Percentiles rank a stretch among this genome's conserved stretches.
phyloP scores from a whole-genome alignment of 768 basidiomycete genomes.

The Podaxis carcinomalis region DNA sequence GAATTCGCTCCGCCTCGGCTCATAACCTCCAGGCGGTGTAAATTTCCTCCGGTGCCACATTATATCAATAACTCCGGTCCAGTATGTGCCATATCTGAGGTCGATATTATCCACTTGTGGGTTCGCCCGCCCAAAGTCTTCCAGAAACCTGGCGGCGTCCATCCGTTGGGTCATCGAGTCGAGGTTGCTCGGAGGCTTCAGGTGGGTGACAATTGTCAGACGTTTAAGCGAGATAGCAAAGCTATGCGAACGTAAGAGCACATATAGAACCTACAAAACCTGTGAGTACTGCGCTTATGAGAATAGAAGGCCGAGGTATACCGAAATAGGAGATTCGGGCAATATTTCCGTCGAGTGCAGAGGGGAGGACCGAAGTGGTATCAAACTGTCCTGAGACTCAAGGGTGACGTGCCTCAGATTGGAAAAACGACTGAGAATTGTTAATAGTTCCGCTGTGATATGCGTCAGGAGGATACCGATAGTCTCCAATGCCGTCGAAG shows the following conservation, averaged over 20 bases:
- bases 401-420: conserved; percentile 16
- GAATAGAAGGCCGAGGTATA: conserved; percentile 3
- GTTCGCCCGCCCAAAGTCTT: neutral
- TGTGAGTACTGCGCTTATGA: neutral
- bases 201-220: neutral
- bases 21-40: neutral
- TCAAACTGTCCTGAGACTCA: conserved; percentile 19
- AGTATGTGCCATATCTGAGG: conserved; percentile 4
- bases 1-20: neutral
- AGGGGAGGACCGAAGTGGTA: conserved; percentile 13
- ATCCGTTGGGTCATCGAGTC: neutral
- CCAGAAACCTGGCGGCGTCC: neutral
- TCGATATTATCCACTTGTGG: neutral
- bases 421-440: conserved; percentile 14
- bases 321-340: conserved; percentile 16
- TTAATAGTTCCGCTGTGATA: conserved; percentile 12
- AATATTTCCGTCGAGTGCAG: conserved; percentile 10
- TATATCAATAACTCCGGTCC: neutral
- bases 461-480: conserved; percentile 18
- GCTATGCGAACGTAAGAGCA: neutral
- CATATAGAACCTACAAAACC: neutral
- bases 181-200: neutral
- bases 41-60: neutral
- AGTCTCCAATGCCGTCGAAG: conserved; percentile 18
- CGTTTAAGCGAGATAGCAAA: conserved; percentile 1